Percentiles rank a stretch among this genome's conserved stretches.
Evolutionary conservation across 192 early-diverging fungal genomes (phyloP).

Genomic region (Kappamyces sp.): DNA sequence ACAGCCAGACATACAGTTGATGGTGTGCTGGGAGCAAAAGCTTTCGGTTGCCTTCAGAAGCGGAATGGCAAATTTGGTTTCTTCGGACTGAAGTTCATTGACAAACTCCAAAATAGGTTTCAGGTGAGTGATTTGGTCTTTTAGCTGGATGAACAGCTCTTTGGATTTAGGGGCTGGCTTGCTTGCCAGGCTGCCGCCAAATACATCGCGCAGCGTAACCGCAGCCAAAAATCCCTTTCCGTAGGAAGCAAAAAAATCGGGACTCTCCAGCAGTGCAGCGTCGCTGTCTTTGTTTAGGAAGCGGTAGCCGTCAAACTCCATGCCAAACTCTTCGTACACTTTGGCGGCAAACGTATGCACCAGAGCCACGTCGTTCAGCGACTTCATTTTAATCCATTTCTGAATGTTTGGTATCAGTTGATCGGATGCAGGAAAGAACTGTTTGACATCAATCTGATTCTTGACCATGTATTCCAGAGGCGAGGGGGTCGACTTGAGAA

Average conservation of each 20-base stretch:
- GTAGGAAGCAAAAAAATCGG: constrained; percentile 9
- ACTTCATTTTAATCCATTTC: constrained; percentile 25
- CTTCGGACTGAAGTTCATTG: neutral
- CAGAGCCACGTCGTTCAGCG: constrained; percentile 5
- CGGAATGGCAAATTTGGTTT: constrained; percentile 4
- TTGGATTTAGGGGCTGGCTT: neutral
- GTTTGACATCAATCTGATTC: constrained; percentile 21
- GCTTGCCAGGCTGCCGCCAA: constrained; percentile 1
- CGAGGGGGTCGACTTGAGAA: constrained; percentile 18
- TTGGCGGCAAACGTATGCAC: constrained; percentile 11
- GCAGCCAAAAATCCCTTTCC: neutral
- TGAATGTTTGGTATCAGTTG: constrained; percentile 17
- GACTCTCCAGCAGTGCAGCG: constrained; percentile 5
- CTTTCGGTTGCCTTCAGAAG: neutral
- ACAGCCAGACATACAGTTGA: no score
- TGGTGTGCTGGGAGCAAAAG: no score
- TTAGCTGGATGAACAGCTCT: constrained; percentile 6
- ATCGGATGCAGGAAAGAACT: constrained; percentile 32
- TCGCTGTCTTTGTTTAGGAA: constrained; percentile 5
- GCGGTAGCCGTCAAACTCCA: constrained; percentile 2
- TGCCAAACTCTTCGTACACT: neutral
- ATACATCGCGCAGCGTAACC: neutral
- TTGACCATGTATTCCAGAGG: constrained; percentile 19
- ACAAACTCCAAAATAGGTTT: constrained; percentile 18
- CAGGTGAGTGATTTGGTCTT: constrained; percentile 15